These are phyloP conservation scores for Xylariaceae sp. DNA, from an alignment of 2,329 filamentous ascomycete genomes.

Conservation along the genomic window DNA sequence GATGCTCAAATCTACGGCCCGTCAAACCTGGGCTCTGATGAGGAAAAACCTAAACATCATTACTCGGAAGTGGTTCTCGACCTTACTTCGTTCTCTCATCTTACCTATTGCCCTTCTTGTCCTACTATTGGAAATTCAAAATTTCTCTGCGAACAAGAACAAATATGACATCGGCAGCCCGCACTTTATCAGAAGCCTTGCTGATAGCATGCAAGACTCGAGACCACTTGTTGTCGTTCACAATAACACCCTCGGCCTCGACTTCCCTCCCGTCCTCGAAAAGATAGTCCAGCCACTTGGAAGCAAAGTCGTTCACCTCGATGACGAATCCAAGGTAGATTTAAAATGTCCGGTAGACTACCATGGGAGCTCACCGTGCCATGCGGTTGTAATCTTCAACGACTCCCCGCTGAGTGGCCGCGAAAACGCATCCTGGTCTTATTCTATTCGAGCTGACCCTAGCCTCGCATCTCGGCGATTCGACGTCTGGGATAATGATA, in stretches of 20 bases:
- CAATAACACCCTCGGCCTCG: constrained; percentile 15
- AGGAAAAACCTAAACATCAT: constrained; percentile 23
- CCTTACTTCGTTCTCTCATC: constrained; percentile 19
- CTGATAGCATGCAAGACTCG: constrained; percentile 15
- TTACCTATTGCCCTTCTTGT: constrained; percentile 20
- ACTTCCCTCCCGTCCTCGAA: constrained; percentile 18
- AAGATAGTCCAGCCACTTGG: constrained; percentile 18
- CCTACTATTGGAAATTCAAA: constrained; percentile 23
- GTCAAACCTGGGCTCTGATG: constrained; percentile 22
- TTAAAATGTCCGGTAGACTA: constrained; percentile 21
- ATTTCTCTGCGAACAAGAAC: constrained; percentile 16
- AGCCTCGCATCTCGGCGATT: constrained; percentile 49
- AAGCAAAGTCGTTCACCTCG: constrained; percentile 12
- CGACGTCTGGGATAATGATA: constrained; percentile 48
- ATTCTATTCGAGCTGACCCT: constrained; percentile 65
- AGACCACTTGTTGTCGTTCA: constrained; percentile 22
- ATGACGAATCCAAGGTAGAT: constrained; percentile 12
- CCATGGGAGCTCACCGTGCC: constrained; percentile 65
- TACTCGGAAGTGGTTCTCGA: constrained; percentile 21
- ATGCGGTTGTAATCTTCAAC: constrained; percentile 67
- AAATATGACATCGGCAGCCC: constrained; percentile 16
- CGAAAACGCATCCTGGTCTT: constrained; percentile 56
- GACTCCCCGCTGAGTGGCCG: constrained; percentile 59
- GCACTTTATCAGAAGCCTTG: constrained; percentile 14
- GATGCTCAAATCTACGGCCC: constrained; percentile 10